A percentile compares a stretch with the other conserved stretches of the same genome.
phyloP scores from a whole-genome alignment of 2,329 filamentous ascomycete genomes.

The Colletotrichum caudatum region DNA sequence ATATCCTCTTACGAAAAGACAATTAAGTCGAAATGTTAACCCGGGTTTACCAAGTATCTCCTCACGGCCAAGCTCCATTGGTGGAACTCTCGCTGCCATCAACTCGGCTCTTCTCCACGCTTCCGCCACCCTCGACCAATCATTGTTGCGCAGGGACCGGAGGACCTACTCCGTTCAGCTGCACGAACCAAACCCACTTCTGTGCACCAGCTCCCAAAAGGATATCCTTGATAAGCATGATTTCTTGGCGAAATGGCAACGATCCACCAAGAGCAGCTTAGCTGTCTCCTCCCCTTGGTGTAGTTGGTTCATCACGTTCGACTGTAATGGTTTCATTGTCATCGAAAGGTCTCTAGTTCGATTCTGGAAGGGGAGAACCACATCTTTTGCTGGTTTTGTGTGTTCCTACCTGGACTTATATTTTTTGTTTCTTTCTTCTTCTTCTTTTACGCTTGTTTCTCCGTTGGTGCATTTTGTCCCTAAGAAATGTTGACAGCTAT shows the following conservation, averaged over 20 bases:
- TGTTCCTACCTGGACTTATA: too few relatives aligned
- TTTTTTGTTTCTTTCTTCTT: too few relatives aligned
- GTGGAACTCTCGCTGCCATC: neutral
- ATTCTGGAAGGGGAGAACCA: conserved; percentile 26
- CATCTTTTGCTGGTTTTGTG: neutral
- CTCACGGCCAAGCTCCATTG: neutral
- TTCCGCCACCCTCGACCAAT: neutral
- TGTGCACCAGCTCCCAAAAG: rapidly evolving
- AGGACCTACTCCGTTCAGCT: too few relatives aligned
- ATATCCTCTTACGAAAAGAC: neutral
- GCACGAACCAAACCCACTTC: neutral
- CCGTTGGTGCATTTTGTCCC: too few relatives aligned
- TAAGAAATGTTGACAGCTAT: neutral
- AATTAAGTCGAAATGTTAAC: neutral
- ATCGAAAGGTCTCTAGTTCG: conserved; percentile 37
- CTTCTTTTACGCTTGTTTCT: too few relatives aligned
- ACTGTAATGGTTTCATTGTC: conserved; percentile 36
- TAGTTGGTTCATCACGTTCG: conserved; percentile 38
- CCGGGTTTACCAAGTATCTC: neutral
- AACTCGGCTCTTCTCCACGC: neutral
- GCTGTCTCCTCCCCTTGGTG: conserved; percentile 21
- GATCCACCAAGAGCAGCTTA: conserved; percentile 14
- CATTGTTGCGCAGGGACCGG: neutral
- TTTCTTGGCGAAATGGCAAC: rapidly evolving
- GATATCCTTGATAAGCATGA: neutral